Evolutionary conservation across 2,329 filamentous ascomycete genomes (phyloP), one percentile per base, ranked within the genome.

Genomic region (Fusarium heterosporum): DNA sequence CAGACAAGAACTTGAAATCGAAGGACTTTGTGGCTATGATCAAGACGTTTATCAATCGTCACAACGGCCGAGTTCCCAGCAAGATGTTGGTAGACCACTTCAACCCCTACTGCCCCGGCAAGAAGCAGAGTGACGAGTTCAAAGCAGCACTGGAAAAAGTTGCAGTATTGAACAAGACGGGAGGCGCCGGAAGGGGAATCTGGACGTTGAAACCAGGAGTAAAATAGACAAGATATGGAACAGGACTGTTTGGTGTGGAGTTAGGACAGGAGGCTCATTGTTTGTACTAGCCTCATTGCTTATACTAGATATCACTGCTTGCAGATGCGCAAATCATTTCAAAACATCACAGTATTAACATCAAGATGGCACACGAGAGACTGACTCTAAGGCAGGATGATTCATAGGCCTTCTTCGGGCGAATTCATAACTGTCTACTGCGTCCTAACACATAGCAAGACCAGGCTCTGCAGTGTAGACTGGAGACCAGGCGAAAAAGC

Each of bases 51-150:
- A 89, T 98, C 67, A 84, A 85, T 42, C 84, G 87, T 25, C 93
- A 96, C 55, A 91, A 92, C 11, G 93, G 93, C 5, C 85, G 87
- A 32, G 92, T 92, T 8, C 89, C 92, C 7, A 94, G 91, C 40
- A 93, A 96, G 80, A 90, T 93, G 83, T 79, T 97, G 42, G 91
- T 97, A 25, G 92, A 97, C 73, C 93, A 97, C 73, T 98, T 97
- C 78, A 93, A 94, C 77, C 87, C 87, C 14, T 91, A 89, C 72
- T 97, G 93, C 74, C 77, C 78, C 1, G 76, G 75, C 3, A 86
- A 85, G 22, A 91, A 88, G 41, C 86, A 92, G 62, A 90, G 89
- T 50, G 86, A 88, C 17, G 90, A 93, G 76, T 98, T 98, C 76
- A 95, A 93, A 78, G 84, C 87, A 71, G 93, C 93, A 70, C 80